Percentiles rank a stretch among this genome's conserved stretches.
phyloP scores from a whole-genome alignment of 768 basidiomycete species.

The Suillus variegatus region DNA sequence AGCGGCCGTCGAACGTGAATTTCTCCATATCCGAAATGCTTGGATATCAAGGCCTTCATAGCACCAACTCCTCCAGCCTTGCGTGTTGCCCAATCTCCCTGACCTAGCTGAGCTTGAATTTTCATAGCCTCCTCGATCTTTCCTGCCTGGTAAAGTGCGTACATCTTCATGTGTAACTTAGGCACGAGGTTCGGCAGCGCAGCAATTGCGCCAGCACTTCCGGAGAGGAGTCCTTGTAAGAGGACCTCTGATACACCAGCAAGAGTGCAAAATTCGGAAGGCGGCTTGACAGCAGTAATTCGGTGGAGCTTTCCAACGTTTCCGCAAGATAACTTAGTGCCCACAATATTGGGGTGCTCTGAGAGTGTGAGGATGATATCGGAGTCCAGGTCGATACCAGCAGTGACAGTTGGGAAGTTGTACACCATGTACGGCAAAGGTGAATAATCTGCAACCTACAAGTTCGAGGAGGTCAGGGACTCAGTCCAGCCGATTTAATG shows the following conservation, averaged over 20 bases:
- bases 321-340: slow-evolving; percentile 83
- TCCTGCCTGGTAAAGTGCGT: slow-evolving; percentile 51
- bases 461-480: background rate
- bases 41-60: slow-evolving; percentile 62
- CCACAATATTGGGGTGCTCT: slow-evolving; percentile 82
- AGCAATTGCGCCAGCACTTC: slow-evolving; percentile 66
- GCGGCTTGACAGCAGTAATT: slow-evolving; percentile 57
- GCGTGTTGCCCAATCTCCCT: slow-evolving; percentile 65
- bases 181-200: slow-evolving; percentile 64
- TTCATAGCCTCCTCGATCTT: slow-evolving; percentile 59
- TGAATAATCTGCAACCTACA: slow-evolving; percentile 65
- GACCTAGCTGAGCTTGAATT: slow-evolving; percentile 60
- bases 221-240: slow-evolving; percentile 59
- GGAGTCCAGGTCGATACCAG: slow-evolving; percentile 83
- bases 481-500: background rate
- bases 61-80: slow-evolving; percentile 70
- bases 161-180: slow-evolving; percentile 55
- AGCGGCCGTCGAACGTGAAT: slow-evolving; percentile 51
- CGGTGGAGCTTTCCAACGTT: slow-evolving; percentile 84
- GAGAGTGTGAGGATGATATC: slow-evolving; percentile 71
- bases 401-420: slow-evolving; percentile 82
- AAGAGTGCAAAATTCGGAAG: slow-evolving; percentile 64
- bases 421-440: slow-evolving; percentile 79
- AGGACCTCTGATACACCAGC: slow-evolving; percentile 76
- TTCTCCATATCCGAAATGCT: slow-evolving; percentile 65